Conservation (phyloP, 1,284 basidiomycete genomes). For the Ceratorhiza oryzae-sativae region DNA sequence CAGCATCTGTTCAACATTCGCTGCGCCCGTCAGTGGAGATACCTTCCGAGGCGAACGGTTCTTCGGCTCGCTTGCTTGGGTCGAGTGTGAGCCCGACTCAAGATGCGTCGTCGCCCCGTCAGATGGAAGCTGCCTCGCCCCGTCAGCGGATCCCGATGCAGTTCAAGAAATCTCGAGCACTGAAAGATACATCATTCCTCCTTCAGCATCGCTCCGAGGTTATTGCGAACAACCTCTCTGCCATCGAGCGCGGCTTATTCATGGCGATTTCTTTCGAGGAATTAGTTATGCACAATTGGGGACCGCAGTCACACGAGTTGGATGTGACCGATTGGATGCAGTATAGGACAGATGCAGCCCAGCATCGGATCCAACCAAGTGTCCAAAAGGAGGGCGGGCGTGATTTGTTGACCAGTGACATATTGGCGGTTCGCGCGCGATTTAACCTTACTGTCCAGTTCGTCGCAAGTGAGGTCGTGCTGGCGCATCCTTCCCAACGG, state of each 20-base stretch:
- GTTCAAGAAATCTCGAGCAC: slow-evolving; percentile 46
- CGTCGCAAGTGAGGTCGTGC: slow-evolving; percentile 77
- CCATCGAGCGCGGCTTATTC: slow-evolving; percentile 89
- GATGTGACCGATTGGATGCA: slow-evolving; percentile 84
- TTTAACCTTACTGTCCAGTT: slow-evolving; percentile 90
- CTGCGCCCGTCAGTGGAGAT: slow-evolving; percentile 30
- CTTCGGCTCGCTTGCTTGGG: not conserved
- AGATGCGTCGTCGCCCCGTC: slow-evolving; percentile 1
- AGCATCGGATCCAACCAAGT: slow-evolving; percentile 68
- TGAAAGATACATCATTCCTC: slow-evolving; percentile 70
- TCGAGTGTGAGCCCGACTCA: not conserved
- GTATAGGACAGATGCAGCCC: slow-evolving; percentile 77
- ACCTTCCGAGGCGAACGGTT: slow-evolving; percentile 18
- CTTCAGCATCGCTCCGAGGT: slow-evolving; percentile 64
- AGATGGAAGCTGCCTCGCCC: slow-evolving; percentile 6
- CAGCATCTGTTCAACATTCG: not conserved
- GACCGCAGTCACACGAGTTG: slow-evolving; percentile 60
- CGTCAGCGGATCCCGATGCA: slow-evolving; percentile 42
- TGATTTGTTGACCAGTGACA: slow-evolving; percentile 61
- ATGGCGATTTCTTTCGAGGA: slow-evolving; percentile 84
- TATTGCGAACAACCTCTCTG: slow-evolving; percentile 80
- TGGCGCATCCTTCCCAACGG: slow-evolving; percentile 72
- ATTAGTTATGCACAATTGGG: slow-evolving; percentile 67
- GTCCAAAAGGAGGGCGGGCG: slow-evolving; percentile 24
- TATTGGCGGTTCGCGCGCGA: slow-evolving; percentile 80